Base-by-base conservation (phyloP, 108 stramenopile genomes). In the Fistulifera solaris region DNA sequence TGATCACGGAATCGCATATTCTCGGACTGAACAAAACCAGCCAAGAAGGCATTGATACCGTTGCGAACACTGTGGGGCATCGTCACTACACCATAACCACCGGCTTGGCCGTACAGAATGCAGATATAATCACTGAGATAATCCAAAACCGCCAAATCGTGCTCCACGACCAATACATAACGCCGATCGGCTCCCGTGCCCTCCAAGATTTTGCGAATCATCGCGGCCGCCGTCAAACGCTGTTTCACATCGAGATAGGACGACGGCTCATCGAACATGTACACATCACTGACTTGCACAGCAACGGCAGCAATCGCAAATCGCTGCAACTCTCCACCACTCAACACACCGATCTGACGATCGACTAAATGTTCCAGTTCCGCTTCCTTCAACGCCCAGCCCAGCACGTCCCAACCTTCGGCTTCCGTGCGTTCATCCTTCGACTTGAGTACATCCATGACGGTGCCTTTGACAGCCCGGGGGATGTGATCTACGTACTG, bases 241-340 rank as follows among this genome's bases (percentile, higher is more conserved):
- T 99, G 98, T 72, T 96, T 96, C 16, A 99, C 96, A 75, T 99
- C 98, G 35, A 99, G 76, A 76, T 98, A 99, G 6, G 87, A 93
- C 17, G 91, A 94, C 0, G 98, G 98, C 65, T 99, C 98, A 68
- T 99, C 98, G 74, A 98, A 98, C 96, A 99, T 97, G 83, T 99
- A 99, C 15, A 98, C 97, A 70, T 99, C 96, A 41, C 82, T 75
- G n/a, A 65, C 44, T 60, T 96, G 93, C 8, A 95, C 85, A 8
- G 83, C 84, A 50, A 95, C 93, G 10, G 84, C 82, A 24, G 87
- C 87, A 67, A 97, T 98, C 13, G 97, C 96, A 69, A 98, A 99
- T 17, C 98, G 85, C 76, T 99, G 98, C 52, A 99, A 66, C 74
- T 99, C 98, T 14, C 98, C 98, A 31, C 98, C 98, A 26, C 86